These are phyloP conservation scores for Trichosporon ovoides DNA, from an alignment of 1,284 basidiomycete genomes.

Conservation along the genomic window DNA sequence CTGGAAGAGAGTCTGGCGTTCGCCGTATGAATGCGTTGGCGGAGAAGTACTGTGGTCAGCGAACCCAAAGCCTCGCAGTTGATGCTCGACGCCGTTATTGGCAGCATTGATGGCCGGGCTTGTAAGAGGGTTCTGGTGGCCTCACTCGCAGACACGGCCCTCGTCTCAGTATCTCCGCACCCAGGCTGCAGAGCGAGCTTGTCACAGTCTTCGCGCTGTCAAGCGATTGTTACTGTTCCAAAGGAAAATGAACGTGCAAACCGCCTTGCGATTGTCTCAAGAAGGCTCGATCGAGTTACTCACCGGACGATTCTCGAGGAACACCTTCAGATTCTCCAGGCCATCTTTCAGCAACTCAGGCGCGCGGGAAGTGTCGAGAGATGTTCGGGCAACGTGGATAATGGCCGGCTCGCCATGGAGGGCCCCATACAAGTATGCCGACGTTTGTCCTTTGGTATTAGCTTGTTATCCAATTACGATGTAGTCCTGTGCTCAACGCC, in stretches of 20 bases:
- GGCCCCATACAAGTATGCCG: slow-evolving; percentile 52
- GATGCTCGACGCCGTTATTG: background rate
- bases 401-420: slow-evolving; percentile 53
- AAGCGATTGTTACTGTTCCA: too few relatives aligned
- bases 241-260: too few relatives aligned
- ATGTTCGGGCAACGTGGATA: slow-evolving; percentile 59
- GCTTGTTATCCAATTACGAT: background rate
- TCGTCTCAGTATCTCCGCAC: too few relatives aligned
- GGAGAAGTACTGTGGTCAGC: slow-evolving; percentile 43
- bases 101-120: too few relatives aligned
- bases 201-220: too few relatives aligned
- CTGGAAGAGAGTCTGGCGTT: slow-evolving; percentile 24
- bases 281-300: too few relatives aligned
- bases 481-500: too few relatives aligned
- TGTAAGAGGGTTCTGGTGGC: too few relatives aligned
- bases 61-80: too few relatives aligned
- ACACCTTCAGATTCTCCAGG: slow-evolving; percentile 30
- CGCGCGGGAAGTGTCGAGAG: slow-evolving; percentile 49
- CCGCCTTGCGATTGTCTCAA: too few relatives aligned
- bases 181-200: too few relatives aligned
- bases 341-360: slow-evolving; percentile 22
- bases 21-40: slow-evolving; percentile 35
- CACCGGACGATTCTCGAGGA: slow-evolving; percentile 39
- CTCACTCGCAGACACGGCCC: too few relatives aligned
- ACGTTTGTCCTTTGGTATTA: slow-evolving; percentile 52